These are phyloP conservation scores for Trichoderma polysporum DNA, from an alignment of 2,329 filamentous ascomycete genomes.

Conservation along the genomic window DNA sequence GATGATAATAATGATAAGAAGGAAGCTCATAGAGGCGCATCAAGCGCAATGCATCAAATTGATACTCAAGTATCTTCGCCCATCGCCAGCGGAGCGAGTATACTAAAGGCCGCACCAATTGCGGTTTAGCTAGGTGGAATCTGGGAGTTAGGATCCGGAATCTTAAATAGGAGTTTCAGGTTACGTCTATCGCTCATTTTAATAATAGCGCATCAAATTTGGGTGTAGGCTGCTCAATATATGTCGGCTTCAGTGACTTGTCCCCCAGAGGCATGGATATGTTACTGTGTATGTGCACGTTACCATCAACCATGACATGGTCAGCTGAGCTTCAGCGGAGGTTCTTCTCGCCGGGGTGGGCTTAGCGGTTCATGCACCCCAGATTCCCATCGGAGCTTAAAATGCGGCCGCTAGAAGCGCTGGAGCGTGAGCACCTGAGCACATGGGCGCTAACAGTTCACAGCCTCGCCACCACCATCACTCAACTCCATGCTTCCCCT, in stretches of 20 bases:
- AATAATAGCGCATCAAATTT: too few species aligned
- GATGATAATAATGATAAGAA: not conserved
- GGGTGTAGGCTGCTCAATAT: too few species aligned
- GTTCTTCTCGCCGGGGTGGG: not conserved
- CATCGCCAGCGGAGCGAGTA: too few species aligned
- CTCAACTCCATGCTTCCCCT: constrained; percentile 16
- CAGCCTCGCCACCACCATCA: constrained; percentile 4
- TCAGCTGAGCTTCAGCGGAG: constrained; percentile 2
- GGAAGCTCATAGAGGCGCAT: not conserved
- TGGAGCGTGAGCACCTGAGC: constrained; percentile 10
- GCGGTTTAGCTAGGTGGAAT: too few species aligned
- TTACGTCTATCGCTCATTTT: too few species aligned
- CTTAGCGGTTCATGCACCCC: constrained; percentile 16
- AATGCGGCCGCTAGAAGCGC: constrained; percentile 14
- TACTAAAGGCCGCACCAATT: too few species aligned
- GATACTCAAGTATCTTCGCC: too few species aligned
- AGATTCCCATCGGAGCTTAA: constrained; percentile 19
- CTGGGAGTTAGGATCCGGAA: too few species aligned
- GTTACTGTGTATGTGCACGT: not conserved
- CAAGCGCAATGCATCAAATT: not conserved
- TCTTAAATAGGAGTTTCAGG: too few species aligned
- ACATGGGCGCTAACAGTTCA: not conserved
- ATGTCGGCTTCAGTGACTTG: too few species aligned
- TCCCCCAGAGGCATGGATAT: too few species aligned
- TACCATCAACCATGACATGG: not conserved